Evolutionary conservation across 176 grass and related monocot species (phyloP), one percentile per base, ranked within the genome.

Genomic region (Eleusine coracana): DNA sequence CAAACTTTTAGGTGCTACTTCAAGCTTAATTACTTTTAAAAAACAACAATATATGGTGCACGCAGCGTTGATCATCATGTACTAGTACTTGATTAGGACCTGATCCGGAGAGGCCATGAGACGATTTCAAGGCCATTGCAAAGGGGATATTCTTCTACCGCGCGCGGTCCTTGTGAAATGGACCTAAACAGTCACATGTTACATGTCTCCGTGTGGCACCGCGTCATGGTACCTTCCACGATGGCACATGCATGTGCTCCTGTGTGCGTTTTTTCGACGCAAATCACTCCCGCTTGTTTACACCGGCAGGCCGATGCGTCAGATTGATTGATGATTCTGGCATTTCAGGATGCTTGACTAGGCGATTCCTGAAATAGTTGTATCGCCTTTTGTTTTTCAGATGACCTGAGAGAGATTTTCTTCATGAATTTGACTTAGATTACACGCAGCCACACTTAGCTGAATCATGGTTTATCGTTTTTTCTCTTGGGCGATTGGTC

Each of bases 151-250:
- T 4, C 7, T 65, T 65, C 6, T 45, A 36, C 17, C 25, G 6
- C 63, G 48, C 18, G 7, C 52, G 1, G 25, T 1, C 20, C 34
- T 10, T 45, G 27, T 3, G 74, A 78, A 9, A 52, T 49, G 27
- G 70, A 68, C 11, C 8, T 4, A 21, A 62, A 70, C 54, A 78
- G 52, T 40, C 65, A 71, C 74, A 71, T 51, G 66, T 71, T 60
- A 34, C 62, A 84, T 17, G 50, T 37, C 38, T 10, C 46, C 48
- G 2, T 50, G 18, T 73, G 20, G 54, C 6, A 4, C 58, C 42
- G 56, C 56, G 56, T 64, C 18, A 17, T 7, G n/a, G 25, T 71
- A 81, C 18, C 54, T 21, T 21, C 18, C 51, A 20, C 8, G 5
- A 56, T 21, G 4, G 54, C 50, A 52, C 50, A 52, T 46, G 44